A percentile compares a stretch with the other conserved stretches of the same genome.
Evolutionary conservation across 306 rosid species (phyloP).

Genomic region (Cicer cuneatum): DNA sequence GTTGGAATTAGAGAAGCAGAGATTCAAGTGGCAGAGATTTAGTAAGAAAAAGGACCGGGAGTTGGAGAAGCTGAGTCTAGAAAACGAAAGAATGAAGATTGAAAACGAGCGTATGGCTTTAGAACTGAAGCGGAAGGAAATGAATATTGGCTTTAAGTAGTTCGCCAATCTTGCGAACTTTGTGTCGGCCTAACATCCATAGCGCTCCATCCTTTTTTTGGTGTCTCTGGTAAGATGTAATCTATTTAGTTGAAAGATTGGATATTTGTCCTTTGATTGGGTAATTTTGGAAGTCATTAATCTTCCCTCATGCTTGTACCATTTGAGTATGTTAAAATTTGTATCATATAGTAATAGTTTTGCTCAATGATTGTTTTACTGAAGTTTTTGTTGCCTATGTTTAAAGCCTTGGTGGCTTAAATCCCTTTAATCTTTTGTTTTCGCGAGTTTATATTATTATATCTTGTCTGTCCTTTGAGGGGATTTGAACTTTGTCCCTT

Average conservation of each 20-base stretch:
- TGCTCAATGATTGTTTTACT: constrained; percentile 40
- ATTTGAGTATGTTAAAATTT: constrained; percentile 41
- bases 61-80: constrained; percentile 82
- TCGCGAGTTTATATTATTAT: constrained; percentile 41
- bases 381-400: constrained; percentile 45
- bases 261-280: constrained; percentile 29
- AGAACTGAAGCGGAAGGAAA: constrained; percentile 77
- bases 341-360: constrained; percentile 44
- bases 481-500: no score
- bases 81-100: constrained; percentile 82
- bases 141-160: constrained; percentile 60
- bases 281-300: constrained; percentile 39
- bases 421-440: constrained; percentile 36
- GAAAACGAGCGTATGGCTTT: constrained; percentile 80
- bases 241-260: constrained; percentile 38
- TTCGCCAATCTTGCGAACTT: constrained; percentile 41
- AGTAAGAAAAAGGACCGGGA: constrained; percentile 82
- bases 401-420: constrained; percentile 38
- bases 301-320: constrained; percentile 41
- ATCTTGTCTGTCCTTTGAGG: constrained; percentile 7
- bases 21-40: constrained; percentile 83
- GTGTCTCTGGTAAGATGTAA: constrained; percentile 43
- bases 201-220: constrained; percentile 15
- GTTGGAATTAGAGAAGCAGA: constrained; percentile 84
- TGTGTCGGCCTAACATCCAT: constrained; percentile 37